Evolutionary conservation across 352 stramenopile genomes (phyloP).

Genomic region (Peronospora belbahrii): DNA sequence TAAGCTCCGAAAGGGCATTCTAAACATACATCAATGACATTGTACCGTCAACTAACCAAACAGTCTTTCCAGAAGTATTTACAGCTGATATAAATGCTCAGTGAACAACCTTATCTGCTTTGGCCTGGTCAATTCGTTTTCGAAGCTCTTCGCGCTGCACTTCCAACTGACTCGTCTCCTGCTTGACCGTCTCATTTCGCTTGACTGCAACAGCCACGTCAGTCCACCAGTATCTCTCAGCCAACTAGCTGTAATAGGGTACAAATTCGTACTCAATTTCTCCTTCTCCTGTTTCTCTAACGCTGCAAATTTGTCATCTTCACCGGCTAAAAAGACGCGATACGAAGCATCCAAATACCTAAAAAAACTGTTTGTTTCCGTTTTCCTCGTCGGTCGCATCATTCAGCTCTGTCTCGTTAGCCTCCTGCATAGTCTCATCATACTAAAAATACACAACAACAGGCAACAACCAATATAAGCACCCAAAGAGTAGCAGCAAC

Average conservation of each 20-base stretch:
- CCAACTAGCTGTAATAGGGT: background rate
- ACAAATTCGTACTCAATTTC: conserved; percentile 32
- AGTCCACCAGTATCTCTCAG: conserved; percentile 1
- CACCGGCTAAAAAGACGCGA: conserved; percentile 88
- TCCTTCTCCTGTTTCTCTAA: conserved; percentile 76
- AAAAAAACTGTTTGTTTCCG: conserved; percentile 90
- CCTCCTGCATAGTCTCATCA: conserved; percentile 62
- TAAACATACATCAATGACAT: conserved; percentile 18
- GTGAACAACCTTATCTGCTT: conserved; percentile 48
- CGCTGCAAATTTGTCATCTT: conserved; percentile 86
- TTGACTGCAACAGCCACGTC: conserved; percentile 24
- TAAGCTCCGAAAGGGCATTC: conserved; percentile 61
- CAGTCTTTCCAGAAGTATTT: background rate
- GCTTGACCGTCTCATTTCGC: conserved; percentile 42
- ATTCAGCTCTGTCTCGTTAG: conserved; percentile 32
- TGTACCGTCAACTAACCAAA: background rate
- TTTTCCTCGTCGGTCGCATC: conserved; percentile 67
- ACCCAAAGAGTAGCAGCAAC: background rate
- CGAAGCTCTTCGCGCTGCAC: conserved; percentile 50
- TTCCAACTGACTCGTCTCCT: conserved; percentile 47
- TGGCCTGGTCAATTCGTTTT: conserved; percentile 57
- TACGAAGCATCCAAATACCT: conserved; percentile 91
- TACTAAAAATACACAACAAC: conserved; percentile 51
- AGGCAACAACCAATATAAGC: conserved; percentile 6
- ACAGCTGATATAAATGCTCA: background rate